phyloP scores from a whole-genome alignment of 495 filamentous ascomycete genomes.

The Penicillium roqueforti region DNA sequence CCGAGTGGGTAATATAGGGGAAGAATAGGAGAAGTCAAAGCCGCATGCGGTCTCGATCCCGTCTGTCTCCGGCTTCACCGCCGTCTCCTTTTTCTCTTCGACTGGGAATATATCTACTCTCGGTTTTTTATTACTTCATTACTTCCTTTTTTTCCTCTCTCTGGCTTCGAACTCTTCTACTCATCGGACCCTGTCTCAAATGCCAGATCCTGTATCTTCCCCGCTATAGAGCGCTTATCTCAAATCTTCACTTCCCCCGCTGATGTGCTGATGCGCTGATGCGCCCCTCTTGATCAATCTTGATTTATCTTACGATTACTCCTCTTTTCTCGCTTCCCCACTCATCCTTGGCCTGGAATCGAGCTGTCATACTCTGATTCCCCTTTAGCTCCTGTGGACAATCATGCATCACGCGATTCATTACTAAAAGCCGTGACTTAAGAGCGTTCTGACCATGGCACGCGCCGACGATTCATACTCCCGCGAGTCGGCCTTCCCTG shows the following conservation, averaged over 20 bases:
- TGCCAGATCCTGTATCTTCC: neutral
- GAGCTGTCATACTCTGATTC: neutral
- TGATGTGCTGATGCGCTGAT: constrained; percentile 1
- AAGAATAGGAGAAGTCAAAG: neutral
- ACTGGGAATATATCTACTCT: no score
- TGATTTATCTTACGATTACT: neutral
- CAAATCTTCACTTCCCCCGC: constrained; percentile 3
- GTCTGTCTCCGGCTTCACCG: constrained; percentile 12
- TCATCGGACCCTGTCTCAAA: neutral
- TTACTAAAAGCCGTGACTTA: constrained; percentile 9
- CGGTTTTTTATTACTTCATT: neutral
- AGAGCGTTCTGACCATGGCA: constrained; percentile 21
- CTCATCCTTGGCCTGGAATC: neutral
- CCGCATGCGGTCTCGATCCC: constrained; percentile 22
- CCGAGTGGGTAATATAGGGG: neutral
- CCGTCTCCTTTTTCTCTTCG: constrained; percentile 12
- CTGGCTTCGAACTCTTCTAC: neutral
- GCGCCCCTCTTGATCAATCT: neutral
- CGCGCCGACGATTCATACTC: constrained; percentile 18
- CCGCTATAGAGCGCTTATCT: constrained; percentile 11
- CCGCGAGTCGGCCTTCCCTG: constrained; percentile 20
- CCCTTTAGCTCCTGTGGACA: neutral
- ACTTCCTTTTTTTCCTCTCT: neutral
- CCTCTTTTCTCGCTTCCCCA: neutral
- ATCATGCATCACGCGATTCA: constrained; percentile 20